These are phyloP conservation scores for Quercus phellos DNA, from an alignment of 331 rosid species.

Conservation along the genomic window DNA sequence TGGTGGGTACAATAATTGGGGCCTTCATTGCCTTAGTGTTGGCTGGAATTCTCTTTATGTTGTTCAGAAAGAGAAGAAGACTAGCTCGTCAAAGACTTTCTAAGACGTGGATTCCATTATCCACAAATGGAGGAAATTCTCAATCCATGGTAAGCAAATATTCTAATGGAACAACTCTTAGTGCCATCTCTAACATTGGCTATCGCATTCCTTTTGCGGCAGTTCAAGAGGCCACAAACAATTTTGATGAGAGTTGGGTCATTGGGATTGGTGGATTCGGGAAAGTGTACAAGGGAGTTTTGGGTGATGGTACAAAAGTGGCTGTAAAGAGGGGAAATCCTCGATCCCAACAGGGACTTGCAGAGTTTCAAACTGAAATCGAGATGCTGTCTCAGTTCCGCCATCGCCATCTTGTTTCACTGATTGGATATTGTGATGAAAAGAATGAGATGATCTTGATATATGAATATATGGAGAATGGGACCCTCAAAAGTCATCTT, in stretches of 20 bases:
- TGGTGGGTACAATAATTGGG: constrained; percentile 53
- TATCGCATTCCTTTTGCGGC: constrained; percentile 50
- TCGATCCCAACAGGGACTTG: constrained; percentile 64
- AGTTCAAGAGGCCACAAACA: constrained; percentile 66
- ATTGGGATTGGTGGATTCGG: constrained; percentile 87
- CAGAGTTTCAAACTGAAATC: constrained; percentile 69
- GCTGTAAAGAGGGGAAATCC: constrained; percentile 83
- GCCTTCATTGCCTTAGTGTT: constrained; percentile 32
- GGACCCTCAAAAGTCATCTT: constrained; percentile 68
- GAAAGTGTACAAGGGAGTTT: constrained; percentile 69
- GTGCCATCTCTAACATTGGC: constrained; percentile 45
- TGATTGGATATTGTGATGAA: constrained; percentile 88
- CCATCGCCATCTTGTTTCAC: constrained; percentile 74
- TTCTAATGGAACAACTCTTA: constrained; percentile 48
- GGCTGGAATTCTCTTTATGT: constrained; percentile 30
- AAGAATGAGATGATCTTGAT: constrained; percentile 71
- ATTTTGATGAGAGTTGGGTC: constrained; percentile 72
- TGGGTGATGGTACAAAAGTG: constrained; percentile 63
- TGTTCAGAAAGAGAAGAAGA: constrained; percentile 44
- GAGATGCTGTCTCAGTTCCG: constrained; percentile 78
- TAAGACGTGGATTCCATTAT: constrained; percentile 59
- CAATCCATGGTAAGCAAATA: constrained; percentile 69
- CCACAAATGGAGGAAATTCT: constrained; percentile 47
- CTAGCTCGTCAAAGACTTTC: constrained; percentile 40
- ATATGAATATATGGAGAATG: constrained; percentile 79